phyloP scores from a whole-genome alignment of 75 land plant species.

The Azolla pinnata region DNA sequence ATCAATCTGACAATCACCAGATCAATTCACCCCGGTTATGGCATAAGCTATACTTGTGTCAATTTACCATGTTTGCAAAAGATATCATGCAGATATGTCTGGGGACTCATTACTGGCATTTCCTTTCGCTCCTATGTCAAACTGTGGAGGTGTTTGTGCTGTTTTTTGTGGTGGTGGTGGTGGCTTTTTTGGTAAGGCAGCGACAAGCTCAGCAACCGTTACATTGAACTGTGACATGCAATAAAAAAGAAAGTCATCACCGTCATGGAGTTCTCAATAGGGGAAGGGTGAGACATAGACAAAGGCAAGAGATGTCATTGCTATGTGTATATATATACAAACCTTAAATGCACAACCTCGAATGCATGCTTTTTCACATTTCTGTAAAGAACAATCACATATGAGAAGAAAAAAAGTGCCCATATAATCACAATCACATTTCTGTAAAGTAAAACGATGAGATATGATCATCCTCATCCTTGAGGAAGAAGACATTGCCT shows the following conservation, averaged over 20 bases:
- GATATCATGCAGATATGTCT: conserved; percentile 4
- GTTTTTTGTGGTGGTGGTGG: background rate
- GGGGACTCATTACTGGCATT: background rate
- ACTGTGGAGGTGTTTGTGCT: background rate
- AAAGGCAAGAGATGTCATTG: background rate
- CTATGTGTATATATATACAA: background rate
- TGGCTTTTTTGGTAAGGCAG: conserved; percentile 6
- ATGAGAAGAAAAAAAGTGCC: conserved; percentile 1
- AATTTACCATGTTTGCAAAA: no score
- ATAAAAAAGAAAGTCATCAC: background rate
- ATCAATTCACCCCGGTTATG: no score
- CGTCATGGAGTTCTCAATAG: background rate
- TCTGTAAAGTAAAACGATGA: no score
- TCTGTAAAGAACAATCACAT: conserved; percentile 7
- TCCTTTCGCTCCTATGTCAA: background rate
- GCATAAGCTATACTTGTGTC: no score
- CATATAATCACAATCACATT: no score
- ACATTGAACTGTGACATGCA: conserved; percentile 11
- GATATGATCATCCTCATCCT: no score
- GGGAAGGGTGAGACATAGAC: background rate
- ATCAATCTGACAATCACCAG: no score
- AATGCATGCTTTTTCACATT: conserved; percentile 16
- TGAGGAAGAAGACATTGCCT: no score
- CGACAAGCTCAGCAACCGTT: background rate
- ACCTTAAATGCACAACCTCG: conserved; percentile 17